Evolutionary conservation across 2,329 filamentous ascomycete genomes (phyloP), one percentile per base, ranked within the genome.

Genomic region (Exophiala oligosperma): DNA sequence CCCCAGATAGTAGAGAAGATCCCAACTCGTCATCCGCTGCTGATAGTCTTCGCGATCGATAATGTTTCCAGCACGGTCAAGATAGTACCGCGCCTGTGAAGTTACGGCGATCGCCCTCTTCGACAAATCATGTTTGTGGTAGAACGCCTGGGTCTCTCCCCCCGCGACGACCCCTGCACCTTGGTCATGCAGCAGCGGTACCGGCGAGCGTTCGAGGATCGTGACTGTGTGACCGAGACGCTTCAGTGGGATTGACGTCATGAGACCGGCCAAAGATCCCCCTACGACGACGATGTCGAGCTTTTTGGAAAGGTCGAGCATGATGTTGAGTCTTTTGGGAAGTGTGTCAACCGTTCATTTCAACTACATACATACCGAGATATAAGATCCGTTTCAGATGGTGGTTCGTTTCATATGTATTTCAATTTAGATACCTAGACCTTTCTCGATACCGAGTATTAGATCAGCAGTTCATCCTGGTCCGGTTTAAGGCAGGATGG

Each of bases 1-100:
- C 60, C 79, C 69, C 5, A 79, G 59, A 51, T 76, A 69, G 61
- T 79, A 80, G 7, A 76, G 68, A 37, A 79, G 55, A 54, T 79
- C 77, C 78, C 78, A 80, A 54, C 75, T 77, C 2, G 76, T 79
- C 78, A 80, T 80, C 56, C 71, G 69, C 64, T 79, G 77, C 32
- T 65, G 60, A 57, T 70, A 70, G 6, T 56, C 58, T 41, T 56
- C 57, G 26, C 37, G 49, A 9, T 63, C 54, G n/a, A 59, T 54
- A 9, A 59, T 23, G 17, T 60, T 49, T 14, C 62, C 62, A 17
- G 51, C 26, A 14, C 47, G 49, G 51, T 64, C 54, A 4, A 64
- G 54, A 40, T 58, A 64, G 32, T 29, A 43, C 21, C 59, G 52
- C 23, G 32, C 23, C 43, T 49, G 24, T n/a, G 50, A 54, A 11